A percentile compares a stretch with the other conserved stretches of the same genome.
Evolutionary conservation across 352 stramenopile species (phyloP).

Genomic region (Phytophthora pseudosyringae): DNA sequence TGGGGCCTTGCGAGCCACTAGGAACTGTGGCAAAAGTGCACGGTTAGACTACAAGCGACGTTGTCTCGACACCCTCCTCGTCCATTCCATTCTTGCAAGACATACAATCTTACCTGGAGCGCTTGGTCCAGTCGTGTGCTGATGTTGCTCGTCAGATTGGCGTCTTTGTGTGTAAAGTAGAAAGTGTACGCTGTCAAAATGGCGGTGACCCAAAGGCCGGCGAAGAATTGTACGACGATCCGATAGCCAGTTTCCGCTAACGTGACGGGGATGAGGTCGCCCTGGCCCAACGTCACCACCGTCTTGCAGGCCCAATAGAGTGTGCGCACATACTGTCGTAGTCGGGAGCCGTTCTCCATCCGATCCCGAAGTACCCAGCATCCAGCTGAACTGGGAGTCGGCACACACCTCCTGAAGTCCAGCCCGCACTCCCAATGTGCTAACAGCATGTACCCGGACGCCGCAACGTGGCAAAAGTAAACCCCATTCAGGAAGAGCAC

Average conservation of each 20-base stretch:
- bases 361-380: slow-evolving; percentile 73
- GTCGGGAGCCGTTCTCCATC: slow-evolving; percentile 48
- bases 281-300: slow-evolving; percentile 72
- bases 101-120: slow-evolving; percentile 31
- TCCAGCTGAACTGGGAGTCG: slow-evolving; percentile 22
- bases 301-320: slow-evolving; percentile 81
- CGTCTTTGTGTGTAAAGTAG: slow-evolving; percentile 75
- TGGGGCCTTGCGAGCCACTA: slow-evolving; percentile 47
- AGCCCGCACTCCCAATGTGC: slow-evolving; percentile 52
- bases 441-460: slow-evolving; percentile 67
- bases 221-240: slow-evolving; percentile 64
- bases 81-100: too few species aligned
- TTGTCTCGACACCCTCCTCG: neutral
- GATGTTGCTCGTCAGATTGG: slow-evolving; percentile 62
- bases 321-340: slow-evolving; percentile 61
- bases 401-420: slow-evolving; percentile 42
- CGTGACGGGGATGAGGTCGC: slow-evolving; percentile 67
- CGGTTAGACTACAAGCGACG: neutral
- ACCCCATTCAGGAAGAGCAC: slow-evolving; percentile 55
- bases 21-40: slow-evolving; percentile 40
- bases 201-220: slow-evolving; percentile 70
- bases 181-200: slow-evolving; percentile 77
- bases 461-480: slow-evolving; percentile 66
- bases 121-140: slow-evolving; percentile 69
- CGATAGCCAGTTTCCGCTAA: slow-evolving; percentile 63